phyloP scores from a whole-genome alignment of 2,329 filamentous ascomycete species.

The Xylaria sp. region DNA sequence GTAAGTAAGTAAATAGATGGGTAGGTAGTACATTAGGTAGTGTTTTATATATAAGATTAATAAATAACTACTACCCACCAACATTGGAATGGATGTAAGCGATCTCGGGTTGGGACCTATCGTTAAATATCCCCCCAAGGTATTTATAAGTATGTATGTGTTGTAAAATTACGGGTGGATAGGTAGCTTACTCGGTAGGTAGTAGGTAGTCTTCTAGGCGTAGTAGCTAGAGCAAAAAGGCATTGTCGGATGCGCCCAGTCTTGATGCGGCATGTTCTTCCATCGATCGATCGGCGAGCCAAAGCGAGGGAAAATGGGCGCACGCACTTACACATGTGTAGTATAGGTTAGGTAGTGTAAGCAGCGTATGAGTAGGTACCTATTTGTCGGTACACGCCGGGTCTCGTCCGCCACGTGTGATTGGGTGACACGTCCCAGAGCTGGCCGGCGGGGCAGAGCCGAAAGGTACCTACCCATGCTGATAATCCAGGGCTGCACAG shows the following conservation, averaged over 20 bases:
- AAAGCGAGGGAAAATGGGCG: not conserved
- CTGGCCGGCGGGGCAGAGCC: constrained; percentile 19
- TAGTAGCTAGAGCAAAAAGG: not conserved
- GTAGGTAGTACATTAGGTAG: too few relatives aligned
- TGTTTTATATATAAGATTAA: too few relatives aligned
- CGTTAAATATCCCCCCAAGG: too few relatives aligned
- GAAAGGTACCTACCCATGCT: constrained; percentile 9
- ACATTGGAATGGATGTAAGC: too few relatives aligned
- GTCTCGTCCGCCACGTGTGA: not conserved
- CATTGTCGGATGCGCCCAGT: not conserved
- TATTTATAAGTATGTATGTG: too few relatives aligned
- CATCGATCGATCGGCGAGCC: not conserved
- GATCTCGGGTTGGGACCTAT: too few relatives aligned
- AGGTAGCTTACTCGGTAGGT: too few relatives aligned
- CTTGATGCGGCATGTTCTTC: not conserved
- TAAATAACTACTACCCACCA: too few relatives aligned
- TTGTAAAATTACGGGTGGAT: not conserved
- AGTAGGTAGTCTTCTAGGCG: not conserved
- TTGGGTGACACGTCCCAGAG: constrained; percentile 16
- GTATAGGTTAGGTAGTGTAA: too few relatives aligned
- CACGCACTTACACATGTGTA: too few relatives aligned
- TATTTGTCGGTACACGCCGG: not conserved
- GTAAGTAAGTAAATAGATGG: too few relatives aligned
- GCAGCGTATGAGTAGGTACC: too few relatives aligned
- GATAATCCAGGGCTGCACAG: constrained; percentile 27